Percentiles rank a stretch among this genome's conserved stretches.
Evolutionary conservation across 169 alveolate genomes (phyloP).

Genomic region (Eimeria sp.): DNA sequence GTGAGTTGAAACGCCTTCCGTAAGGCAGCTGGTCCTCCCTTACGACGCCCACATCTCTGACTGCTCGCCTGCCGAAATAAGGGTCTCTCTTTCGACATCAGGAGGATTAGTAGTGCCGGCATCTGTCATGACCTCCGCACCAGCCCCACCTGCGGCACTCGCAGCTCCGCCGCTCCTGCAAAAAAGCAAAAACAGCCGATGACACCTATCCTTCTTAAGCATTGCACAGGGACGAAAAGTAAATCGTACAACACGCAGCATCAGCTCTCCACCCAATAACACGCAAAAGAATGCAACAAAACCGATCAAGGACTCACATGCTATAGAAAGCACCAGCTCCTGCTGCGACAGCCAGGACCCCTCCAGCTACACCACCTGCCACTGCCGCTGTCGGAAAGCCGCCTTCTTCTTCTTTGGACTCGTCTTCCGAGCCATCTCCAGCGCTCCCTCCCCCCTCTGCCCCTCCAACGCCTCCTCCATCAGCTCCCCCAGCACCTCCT

Average conservation of each 20-base stretch:
- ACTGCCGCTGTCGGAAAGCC: constrained; percentile 61
- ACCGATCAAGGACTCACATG: neutral
- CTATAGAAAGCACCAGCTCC: constrained; percentile 70
- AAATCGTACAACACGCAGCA: neutral
- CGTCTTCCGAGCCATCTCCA: neutral
- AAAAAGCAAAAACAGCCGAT: neutral
- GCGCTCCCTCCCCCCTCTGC: neutral
- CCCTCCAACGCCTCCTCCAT: constrained; percentile 15
- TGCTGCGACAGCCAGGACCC: constrained; percentile 68
- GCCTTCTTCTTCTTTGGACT: constrained; percentile 23
- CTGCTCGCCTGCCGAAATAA: constrained; percentile 72
- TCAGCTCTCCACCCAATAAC: neutral
- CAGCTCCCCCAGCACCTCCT: constrained; percentile 1
- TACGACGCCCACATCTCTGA: constrained; percentile 79
- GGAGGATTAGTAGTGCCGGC: constrained; percentile 20
- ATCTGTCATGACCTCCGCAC: constrained; percentile 7
- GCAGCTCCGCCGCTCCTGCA: constrained; percentile 47
- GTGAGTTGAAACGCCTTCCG: neutral
- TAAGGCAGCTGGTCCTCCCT: neutral
- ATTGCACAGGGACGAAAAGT: neutral
- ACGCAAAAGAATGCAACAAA: neutral
- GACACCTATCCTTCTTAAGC: neutral
- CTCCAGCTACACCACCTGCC: constrained; percentile 81
- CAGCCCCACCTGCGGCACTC: constrained; percentile 21
- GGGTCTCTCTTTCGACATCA: constrained; percentile 73